Evolutionary conservation across 129 eudicot species (phyloP), one percentile per base, ranked within the genome.

Genomic region (Kitagawia praeruptora): DNA sequence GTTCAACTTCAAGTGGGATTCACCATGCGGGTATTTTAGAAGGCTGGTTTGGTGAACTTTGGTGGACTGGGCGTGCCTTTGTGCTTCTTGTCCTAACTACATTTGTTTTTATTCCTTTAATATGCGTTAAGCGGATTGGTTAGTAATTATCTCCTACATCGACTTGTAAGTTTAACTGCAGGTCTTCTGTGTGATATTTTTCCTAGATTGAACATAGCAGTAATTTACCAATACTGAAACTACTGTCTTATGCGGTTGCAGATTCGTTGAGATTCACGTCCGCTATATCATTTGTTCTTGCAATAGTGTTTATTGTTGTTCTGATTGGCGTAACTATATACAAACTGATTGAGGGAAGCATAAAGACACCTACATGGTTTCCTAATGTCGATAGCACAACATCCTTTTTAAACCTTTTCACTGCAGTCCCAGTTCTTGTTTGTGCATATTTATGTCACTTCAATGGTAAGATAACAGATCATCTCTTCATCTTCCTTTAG

Each of bases 81-180:
- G 83, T 82, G 49, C 88, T 85, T 49, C 75, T 85, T 27, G 41
- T 82, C 75, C 18, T 81, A 27, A 85, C 85, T 1, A 44, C 80
- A 31, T 40, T 38, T 49, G 76, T 85, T 74, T 78, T 85, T 79
- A 70, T 78, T 14, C 88, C 88, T 46, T 47, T 82, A 67, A 84
- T 84, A 38, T 77, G 85, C 77, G 56, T 81, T 5, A 85, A 74
- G 82, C 82, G 80, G 13, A 85, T 85, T 74, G 87, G 87, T 85
- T 31, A 73, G 75, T 84, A 74, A 25, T 27, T 46, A 18, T 66
- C 45, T 79, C 72, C 53, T 28, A 78, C 74, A 27, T 78, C 23
- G 7, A 49, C 78, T 23, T 66, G 77, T 37, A 61, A 61, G 69
- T 61, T 18, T 79, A 76, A 84, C 4, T 76, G 77, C 77, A 25